phyloP scores from a whole-genome alignment of 2,329 filamentous ascomycete species.

The Xylariales sp. region DNA sequence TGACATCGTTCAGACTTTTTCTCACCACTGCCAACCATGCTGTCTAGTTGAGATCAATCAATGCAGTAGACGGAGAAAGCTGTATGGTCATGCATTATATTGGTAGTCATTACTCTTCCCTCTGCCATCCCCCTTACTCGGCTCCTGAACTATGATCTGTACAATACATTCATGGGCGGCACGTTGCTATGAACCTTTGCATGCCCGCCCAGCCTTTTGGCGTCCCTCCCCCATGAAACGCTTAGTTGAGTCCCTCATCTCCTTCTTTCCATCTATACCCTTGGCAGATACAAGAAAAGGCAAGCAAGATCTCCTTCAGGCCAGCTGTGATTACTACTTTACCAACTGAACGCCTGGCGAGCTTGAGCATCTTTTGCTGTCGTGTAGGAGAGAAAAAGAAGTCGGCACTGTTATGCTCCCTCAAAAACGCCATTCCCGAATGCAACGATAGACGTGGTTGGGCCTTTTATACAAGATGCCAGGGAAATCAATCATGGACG shows the following conservation, averaged over 20 bases:
- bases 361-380: not conserved
- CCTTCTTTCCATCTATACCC: not conserved
- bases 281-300: not conserved
- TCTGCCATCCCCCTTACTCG: not conserved
- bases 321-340: conserved; percentile 1
- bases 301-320: not conserved
- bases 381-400: too few species aligned
- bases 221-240: too few species aligned
- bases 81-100: too few species aligned
- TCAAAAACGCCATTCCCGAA: conserved; percentile 6
- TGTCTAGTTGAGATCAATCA: too few species aligned
- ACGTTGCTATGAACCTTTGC: too few species aligned
- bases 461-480: conserved; percentile 4
- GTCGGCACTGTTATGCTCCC: not conserved
- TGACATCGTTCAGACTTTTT: too few species aligned
- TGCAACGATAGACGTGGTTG: not conserved
- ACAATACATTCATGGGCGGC: too few species aligned
- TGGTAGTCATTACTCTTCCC: not conserved
- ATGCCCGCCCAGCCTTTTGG: not conserved
- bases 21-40: too few species aligned
- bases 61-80: too few species aligned
- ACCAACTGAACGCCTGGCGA: not conserved
- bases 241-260: not conserved
- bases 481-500: too few species aligned
- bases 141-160: conserved; percentile 4